Percentiles rank a stretch among this genome's conserved stretches.
phyloP scores from a whole-genome alignment of 495 filamentous ascomycete genomes.

The Mycothermus thermophilus region DNA sequence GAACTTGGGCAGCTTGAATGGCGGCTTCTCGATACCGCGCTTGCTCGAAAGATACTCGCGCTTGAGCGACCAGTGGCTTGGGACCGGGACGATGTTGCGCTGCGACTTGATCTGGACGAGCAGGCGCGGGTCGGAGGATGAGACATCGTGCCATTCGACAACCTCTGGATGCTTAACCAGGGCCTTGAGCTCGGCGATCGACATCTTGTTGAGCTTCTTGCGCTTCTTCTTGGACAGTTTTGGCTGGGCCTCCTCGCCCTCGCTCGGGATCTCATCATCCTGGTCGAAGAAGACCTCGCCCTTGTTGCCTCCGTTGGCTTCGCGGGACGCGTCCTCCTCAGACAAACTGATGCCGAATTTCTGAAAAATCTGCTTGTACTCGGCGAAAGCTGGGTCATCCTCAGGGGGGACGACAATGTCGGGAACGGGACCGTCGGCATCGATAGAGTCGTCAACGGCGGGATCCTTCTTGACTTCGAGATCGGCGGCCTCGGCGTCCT shows the following conservation, averaged over 20 bases:
- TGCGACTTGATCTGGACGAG: constrained; percentile 89
- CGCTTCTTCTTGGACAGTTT: constrained; percentile 86
- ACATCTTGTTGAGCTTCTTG: constrained; percentile 81
- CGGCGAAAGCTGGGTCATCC: constrained; percentile 64
- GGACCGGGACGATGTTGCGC: constrained; percentile 91
- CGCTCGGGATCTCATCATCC: constrained; percentile 77
- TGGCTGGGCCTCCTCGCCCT: constrained; percentile 57
- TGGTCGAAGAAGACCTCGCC: constrained; percentile 78
- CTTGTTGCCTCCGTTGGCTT: constrained; percentile 59
- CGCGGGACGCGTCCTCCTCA: constrained; percentile 40
- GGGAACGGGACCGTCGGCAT: constrained; percentile 31
- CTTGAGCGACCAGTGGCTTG: constrained; percentile 86
- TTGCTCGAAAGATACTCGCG: constrained; percentile 94
- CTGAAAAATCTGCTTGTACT: constrained; percentile 67
- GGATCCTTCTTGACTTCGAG: constrained; percentile 30
- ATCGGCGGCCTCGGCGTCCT: constrained; percentile 18
- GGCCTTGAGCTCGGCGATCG: constrained; percentile 88
- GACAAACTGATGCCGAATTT: constrained; percentile 49
- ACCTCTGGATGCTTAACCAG: constrained; percentile 82
- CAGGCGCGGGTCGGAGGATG: constrained; percentile 77
- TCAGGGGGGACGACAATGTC: constrained; percentile 37
- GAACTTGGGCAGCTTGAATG: constrained; percentile 88
- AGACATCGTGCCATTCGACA: constrained; percentile 94
- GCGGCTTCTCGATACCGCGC: constrained; percentile 84
- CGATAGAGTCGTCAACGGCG: constrained; percentile 21